phyloP scores from a whole-genome alignment of 164 flowering plant genomes.

The Dillenia suffruticosa region DNA sequence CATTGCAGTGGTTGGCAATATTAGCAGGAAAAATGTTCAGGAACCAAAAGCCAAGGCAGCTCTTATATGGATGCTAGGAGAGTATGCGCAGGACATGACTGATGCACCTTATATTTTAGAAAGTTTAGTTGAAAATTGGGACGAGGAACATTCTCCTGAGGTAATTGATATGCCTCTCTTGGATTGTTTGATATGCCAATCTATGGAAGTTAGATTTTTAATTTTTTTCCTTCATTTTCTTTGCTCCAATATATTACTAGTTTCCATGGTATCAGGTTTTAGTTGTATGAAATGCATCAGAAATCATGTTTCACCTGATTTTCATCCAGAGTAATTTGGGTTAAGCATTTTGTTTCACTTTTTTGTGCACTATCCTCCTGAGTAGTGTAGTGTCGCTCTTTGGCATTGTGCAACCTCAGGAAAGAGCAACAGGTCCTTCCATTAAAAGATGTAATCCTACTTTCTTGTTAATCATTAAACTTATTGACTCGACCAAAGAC shows the following conservation, averaged over 20 bases:
- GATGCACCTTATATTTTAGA: conserved; percentile 95
- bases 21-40: conserved; percentile 91
- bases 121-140: conserved; percentile 86
- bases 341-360: too few relatives aligned
- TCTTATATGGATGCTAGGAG: conserved; percentile 99
- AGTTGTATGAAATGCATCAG: too few relatives aligned
- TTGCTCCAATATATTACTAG: neutral
- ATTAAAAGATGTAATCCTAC: too few relatives aligned
- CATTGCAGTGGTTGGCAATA: conserved; percentile 97
- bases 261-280: neutral
- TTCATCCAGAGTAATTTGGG: too few relatives aligned
- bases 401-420: too few relatives aligned
- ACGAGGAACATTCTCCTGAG: conserved; percentile 92
- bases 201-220: too few relatives aligned
- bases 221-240: neutral
- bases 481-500: too few relatives aligned
- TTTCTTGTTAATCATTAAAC: too few relatives aligned
- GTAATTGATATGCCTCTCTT: conserved; percentile 26
- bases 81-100: conserved; percentile 90
- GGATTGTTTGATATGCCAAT: neutral
- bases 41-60: conserved; percentile 98
- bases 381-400: too few relatives aligned
- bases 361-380: too few relatives aligned
- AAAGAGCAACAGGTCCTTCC: too few relatives aligned
- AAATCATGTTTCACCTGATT: too few relatives aligned